phyloP scores from a whole-genome alignment of 2,329 filamentous ascomycete genomes.

The Colletotrichum siamense region DNA sequence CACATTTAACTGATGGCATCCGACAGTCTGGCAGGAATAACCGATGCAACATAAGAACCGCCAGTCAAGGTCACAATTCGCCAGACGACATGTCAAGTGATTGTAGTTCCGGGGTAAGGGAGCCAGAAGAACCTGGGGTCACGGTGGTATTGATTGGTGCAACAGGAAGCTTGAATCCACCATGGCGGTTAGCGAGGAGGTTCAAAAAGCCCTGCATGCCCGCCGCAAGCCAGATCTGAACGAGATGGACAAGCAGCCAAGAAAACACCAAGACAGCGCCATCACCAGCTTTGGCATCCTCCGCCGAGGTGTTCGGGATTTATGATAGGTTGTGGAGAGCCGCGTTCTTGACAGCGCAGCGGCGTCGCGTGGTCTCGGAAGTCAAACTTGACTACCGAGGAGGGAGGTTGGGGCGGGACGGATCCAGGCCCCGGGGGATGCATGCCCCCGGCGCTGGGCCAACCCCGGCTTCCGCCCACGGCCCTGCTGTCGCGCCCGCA shows the following conservation, averaged over 20 bases:
- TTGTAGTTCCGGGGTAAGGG: not conserved
- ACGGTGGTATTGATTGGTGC: not conserved
- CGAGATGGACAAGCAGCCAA: conserved; percentile 8
- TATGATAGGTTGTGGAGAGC: not conserved
- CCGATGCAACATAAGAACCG: not conserved
- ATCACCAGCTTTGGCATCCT: not conserved
- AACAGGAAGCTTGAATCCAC: not conserved
- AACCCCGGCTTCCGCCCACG: not conserved
- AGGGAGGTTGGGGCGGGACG: conserved; percentile 6
- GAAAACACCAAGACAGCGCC: not conserved
- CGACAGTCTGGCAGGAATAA: not conserved
- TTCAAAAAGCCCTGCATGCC: not conserved
- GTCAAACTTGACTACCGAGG: conserved; percentile 23
- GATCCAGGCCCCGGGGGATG: not conserved
- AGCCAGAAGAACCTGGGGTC: not conserved
- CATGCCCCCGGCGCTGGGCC: not conserved
- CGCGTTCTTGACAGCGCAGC: conserved; percentile 14
- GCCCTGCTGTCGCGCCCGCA: not conserved
- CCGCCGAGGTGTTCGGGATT: not conserved
- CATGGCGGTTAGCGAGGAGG: not conserved
- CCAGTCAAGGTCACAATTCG: not conserved
- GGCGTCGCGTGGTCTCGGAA: conserved; percentile 20
- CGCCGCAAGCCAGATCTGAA: not conserved
- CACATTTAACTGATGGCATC: not conserved
- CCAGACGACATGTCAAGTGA: not conserved